Conservation (phyloP, 2,329 filamentous ascomycete species). For the Tolypocladium pustulatum region DNA sequence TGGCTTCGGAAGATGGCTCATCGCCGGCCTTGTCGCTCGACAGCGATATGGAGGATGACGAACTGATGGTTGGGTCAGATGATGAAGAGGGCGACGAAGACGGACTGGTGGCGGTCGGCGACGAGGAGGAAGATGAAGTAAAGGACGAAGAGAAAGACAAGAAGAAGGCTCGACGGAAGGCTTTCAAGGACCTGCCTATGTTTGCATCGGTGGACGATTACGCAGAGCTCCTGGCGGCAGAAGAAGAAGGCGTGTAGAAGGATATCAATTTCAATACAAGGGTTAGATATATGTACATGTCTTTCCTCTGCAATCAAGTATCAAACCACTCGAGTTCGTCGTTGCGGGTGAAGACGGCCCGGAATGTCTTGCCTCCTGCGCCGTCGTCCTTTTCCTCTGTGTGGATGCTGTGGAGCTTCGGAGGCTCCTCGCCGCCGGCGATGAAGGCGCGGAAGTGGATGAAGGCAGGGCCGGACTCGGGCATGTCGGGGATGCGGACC, state of each 20-base stretch:
- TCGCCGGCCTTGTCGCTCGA: constrained; percentile 24
- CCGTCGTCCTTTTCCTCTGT: constrained; percentile 83
- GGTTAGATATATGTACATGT: not conserved
- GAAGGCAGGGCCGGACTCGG: constrained; percentile 48
- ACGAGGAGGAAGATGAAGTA: constrained; percentile 42
- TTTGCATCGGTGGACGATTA: constrained; percentile 95
- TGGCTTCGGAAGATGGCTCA: constrained; percentile 37
- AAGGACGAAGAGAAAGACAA: constrained; percentile 44
- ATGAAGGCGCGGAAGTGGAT: constrained; percentile 72
- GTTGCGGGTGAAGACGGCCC: not conserved
- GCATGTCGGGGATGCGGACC: not conserved
- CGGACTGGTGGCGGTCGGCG: constrained; percentile 22
- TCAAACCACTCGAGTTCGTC: not conserved
- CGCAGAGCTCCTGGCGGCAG: constrained; percentile 67
- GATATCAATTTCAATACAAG: not conserved
- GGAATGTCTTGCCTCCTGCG: constrained; percentile 45
- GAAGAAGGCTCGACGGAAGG: constrained; percentile 57
- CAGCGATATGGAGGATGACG: constrained; percentile 35
- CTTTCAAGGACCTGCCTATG: constrained; percentile 78
- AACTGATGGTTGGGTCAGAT: constrained; percentile 30
- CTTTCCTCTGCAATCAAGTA: not conserved
- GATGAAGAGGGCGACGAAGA: constrained; percentile 33
- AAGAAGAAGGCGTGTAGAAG: constrained; percentile 42
- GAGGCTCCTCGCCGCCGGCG: constrained; percentile 46
- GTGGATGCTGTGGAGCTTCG: constrained; percentile 47